These are phyloP conservation scores for Clonostachys sp. DNA, from an alignment of 2,329 filamentous ascomycete genomes.

Conservation along the genomic window DNA sequence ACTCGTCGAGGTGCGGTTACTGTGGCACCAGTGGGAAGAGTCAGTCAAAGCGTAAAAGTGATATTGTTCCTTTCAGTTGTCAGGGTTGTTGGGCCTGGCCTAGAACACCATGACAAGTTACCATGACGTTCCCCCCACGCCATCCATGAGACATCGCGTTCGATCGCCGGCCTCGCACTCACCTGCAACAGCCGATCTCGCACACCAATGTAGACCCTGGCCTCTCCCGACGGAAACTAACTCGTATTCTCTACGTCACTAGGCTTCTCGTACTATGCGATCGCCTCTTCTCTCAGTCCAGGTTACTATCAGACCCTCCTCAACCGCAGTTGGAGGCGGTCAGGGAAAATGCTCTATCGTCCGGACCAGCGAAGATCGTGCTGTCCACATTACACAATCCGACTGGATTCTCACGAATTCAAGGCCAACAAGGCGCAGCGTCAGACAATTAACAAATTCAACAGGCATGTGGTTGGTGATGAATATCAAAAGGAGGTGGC, in stretches of 20 bases:
- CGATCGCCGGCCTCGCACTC: background rate
- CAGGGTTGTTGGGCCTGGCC: too few species aligned
- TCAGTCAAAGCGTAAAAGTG: constrained; percentile 40
- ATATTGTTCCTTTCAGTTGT: too few species aligned
- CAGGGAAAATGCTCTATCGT: constrained; percentile 67
- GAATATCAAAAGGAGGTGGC: constrained; percentile 61
- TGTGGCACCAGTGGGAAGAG: constrained; percentile 41
- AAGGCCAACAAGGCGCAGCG: constrained; percentile 68
- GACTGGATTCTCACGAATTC: constrained; percentile 62
- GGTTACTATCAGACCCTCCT: constrained; percentile 68
- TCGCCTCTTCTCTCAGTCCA: constrained; percentile 55
- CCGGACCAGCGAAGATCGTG: constrained; percentile 77
- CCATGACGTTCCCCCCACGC: background rate
- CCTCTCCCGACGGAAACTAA: constrained; percentile 5
- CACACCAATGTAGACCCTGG: constrained; percentile 12
- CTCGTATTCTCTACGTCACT: constrained; percentile 1
- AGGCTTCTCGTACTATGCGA: constrained; percentile 73
- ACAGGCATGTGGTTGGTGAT: constrained; percentile 65
- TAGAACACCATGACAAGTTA: background rate
- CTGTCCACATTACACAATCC: constrained; percentile 86
- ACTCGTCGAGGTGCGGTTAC: constrained; percentile 48
- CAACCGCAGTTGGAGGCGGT: constrained; percentile 75
- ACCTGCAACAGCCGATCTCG: background rate
- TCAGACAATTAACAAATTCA: constrained; percentile 73
- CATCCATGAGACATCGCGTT: background rate